Percentiles rank a stretch among this genome's conserved stretches.
These are phyloP conservation scores for Echinochloa phyllopogon DNA, from an alignment of 176 grass and related monocot species.

Conservation along the genomic window DNA sequence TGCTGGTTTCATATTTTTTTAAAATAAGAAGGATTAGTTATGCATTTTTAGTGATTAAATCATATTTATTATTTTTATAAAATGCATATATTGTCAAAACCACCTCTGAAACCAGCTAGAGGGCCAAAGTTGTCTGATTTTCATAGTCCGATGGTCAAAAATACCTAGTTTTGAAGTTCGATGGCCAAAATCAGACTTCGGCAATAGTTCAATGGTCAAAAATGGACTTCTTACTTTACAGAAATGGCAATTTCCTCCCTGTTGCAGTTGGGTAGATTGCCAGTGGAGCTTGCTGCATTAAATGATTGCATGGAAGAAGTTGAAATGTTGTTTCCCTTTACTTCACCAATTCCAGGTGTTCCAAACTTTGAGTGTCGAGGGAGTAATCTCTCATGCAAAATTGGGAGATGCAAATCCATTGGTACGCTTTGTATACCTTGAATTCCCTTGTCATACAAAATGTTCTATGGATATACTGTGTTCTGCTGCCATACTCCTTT, in stretches of 20 bases:
- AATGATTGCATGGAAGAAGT: constrained; percentile 5
- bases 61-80: too few relatives aligned
- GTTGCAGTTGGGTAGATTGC: neutral
- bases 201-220: too few relatives aligned
- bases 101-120: too few relatives aligned
- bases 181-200: too few relatives aligned
- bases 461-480: neutral
- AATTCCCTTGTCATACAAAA: neutral
- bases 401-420: neutral
- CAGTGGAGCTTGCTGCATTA: constrained; percentile 18
- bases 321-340: constrained; percentile 33
- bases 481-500: neutral
- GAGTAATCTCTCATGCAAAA: constrained; percentile 31
- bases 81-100: too few relatives aligned
- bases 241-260: neutral
- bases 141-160: too few relatives aligned
- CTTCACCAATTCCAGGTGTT: constrained; percentile 24
- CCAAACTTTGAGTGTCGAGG: constrained; percentile 40
- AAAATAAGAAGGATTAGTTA: too few relatives aligned
- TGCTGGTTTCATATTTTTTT: too few relatives aligned
- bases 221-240: too few relatives aligned
- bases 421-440: neutral
- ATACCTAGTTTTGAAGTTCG: too few relatives aligned
- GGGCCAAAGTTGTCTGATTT: too few relatives aligned
- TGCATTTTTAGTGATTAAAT: too few relatives aligned